A percentile compares a stretch with the other conserved stretches of the same genome.
phyloP scores from a whole-genome alignment of 176 grass and related monocot species.

The Coix lacrymajobi region DNA sequence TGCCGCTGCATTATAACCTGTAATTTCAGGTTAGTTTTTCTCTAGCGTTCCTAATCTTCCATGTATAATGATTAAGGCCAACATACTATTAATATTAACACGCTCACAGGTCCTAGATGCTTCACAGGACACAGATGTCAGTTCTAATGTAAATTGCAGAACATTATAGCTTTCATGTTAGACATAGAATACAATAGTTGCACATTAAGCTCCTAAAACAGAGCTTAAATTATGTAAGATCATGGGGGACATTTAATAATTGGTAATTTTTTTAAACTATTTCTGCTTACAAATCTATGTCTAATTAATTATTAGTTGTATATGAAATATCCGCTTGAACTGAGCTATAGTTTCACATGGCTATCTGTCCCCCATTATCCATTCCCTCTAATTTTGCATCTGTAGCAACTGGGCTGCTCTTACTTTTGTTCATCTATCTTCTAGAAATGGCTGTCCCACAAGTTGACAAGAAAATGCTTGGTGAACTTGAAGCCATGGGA shows the following conservation, averaged over 20 bases:
- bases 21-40: constrained; percentile 8
- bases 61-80: constrained; percentile 1
- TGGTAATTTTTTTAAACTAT: background rate
- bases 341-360: background rate
- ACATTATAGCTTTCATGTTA: constrained; percentile 6
- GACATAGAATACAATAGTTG: background rate
- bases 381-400: background rate
- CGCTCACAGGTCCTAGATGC: background rate
- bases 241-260: background rate
- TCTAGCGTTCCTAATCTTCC: background rate
- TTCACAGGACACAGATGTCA: background rate
- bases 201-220: background rate
- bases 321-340: background rate
- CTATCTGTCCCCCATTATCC: background rate
- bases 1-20: background rate
- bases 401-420: background rate
- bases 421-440: background rate
- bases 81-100: background rate
- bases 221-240: background rate
- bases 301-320: background rate
- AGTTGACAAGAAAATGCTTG: constrained; percentile 71
- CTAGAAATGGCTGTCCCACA: constrained; percentile 63
- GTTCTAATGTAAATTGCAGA: constrained; percentile 5
- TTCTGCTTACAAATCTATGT: background rate
- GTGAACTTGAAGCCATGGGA: constrained; percentile 81